phyloP scores from a whole-genome alignment of 148 eudicot genomes.

The Tetragonia tetragonoides region DNA sequence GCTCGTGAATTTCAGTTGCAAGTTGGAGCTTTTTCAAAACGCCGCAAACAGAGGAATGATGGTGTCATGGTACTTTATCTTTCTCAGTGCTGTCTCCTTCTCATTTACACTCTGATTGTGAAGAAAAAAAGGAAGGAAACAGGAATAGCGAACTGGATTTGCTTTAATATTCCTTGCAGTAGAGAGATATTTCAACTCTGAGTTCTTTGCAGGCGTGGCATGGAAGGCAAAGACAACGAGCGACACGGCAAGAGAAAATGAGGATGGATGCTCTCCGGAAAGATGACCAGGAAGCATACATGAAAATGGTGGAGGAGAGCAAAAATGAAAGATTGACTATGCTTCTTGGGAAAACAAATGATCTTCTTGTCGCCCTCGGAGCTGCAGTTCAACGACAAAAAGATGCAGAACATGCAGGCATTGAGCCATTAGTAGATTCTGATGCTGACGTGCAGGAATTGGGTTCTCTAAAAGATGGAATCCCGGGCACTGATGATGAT shows the following conservation, averaged over 20 bases:
- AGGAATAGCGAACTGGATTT: not conserved
- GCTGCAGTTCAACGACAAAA: constrained; percentile 99
- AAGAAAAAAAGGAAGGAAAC: not conserved
- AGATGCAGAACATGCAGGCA: constrained; percentile 78
- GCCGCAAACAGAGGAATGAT: constrained; percentile 92
- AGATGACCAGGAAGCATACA: constrained; percentile 89
- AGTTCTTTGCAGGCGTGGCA: constrained; percentile 75
- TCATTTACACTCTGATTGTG: not conserved
- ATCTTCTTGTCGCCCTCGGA: constrained; percentile 83
- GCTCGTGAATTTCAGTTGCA: constrained; percentile 85
- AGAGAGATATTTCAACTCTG: constrained; percentile 3
- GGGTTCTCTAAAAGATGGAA: constrained; percentile 40
- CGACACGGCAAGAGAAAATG: constrained; percentile 78
- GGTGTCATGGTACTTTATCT: constrained; percentile 63
- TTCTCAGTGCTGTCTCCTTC: constrained; percentile 14
- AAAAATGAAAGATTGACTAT: constrained; percentile 89
- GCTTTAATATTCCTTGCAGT: not conserved
- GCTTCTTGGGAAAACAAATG: constrained; percentile 97
- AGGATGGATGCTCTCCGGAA: constrained; percentile 87
- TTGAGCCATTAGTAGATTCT: constrained; percentile 61
- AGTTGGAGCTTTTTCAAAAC: constrained; percentile 73
- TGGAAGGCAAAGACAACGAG: constrained; percentile 94
- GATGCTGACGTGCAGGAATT: constrained; percentile 47
- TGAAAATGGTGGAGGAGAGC: constrained; percentile 99
- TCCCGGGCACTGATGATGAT: constrained; percentile 60